phyloP scores from a whole-genome alignment of 2,329 filamentous ascomycete species.

The Bipolaris cookei region DNA sequence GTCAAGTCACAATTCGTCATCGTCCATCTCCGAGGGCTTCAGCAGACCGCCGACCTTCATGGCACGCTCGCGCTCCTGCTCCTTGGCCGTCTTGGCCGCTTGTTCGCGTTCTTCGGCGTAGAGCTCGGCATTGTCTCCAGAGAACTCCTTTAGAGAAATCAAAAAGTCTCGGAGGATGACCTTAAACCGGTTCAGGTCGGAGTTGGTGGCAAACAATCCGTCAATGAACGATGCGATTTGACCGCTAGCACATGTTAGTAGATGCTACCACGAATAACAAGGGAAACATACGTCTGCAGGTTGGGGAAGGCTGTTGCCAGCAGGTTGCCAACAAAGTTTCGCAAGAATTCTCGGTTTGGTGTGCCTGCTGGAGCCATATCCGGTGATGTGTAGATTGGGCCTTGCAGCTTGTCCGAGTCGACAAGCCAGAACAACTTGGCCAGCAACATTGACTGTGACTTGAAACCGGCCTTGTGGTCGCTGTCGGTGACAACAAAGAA shows the following conservation, averaged over 20 bases:
- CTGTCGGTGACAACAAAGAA: conserved; percentile 98
- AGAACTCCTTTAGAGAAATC: conserved; percentile 95
- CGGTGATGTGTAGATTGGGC: conserved; percentile 79
- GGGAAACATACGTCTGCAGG: conserved; percentile 75
- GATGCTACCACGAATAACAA: background rate
- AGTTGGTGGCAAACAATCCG: conserved; percentile 85
- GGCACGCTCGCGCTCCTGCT: conserved; percentile 86
- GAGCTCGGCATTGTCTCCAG: conserved; percentile 91
- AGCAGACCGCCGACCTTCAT: conserved; percentile 95
- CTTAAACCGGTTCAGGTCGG: conserved; percentile 92
- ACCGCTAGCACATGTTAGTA: conserved; percentile 60
- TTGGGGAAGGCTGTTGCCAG: conserved; percentile 93
- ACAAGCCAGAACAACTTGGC: conserved; percentile 97
- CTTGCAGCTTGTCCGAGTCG: conserved; percentile 86
- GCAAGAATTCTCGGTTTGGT: conserved; percentile 87
- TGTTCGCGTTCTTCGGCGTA: conserved; percentile 95
- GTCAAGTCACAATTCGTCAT: conserved; percentile 79
- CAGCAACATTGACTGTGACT: conserved; percentile 92
- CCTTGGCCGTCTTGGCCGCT: conserved; percentile 82
- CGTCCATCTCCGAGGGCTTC: conserved; percentile 95
- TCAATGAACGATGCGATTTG: conserved; percentile 93
- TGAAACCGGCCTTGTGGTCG: conserved; percentile 99
- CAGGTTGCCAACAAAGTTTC: conserved; percentile 83
- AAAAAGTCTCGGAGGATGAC: conserved; percentile 95
- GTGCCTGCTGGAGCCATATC: conserved; percentile 85